A percentile compares a stretch with the other conserved stretches of the same genome.
phyloP scores from a whole-genome alignment of 305 asterid species.

The Solanum hybrid region DNA sequence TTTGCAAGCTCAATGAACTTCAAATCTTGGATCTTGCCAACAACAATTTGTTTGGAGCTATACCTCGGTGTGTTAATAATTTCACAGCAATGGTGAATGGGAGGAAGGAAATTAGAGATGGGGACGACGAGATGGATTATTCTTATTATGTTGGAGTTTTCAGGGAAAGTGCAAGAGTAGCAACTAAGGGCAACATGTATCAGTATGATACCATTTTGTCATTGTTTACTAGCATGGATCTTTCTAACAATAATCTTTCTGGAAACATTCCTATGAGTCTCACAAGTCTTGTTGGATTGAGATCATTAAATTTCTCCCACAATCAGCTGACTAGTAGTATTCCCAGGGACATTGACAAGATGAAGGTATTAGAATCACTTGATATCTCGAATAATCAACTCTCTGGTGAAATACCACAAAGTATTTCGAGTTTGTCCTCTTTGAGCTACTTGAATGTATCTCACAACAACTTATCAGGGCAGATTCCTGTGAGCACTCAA shows the following conservation, averaged over 20 bases:
- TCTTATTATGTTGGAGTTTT: neutral
- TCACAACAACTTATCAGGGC: conserved; percentile 5
- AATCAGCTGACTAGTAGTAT: conserved; percentile 15
- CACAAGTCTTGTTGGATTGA: conserved; percentile 16
- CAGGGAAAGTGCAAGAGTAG: conserved; percentile 12
- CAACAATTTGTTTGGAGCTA: conserved; percentile 15
- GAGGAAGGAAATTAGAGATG: neutral
- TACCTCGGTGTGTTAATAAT: conserved; percentile 21
- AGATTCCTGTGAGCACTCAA: conserved; percentile 7
- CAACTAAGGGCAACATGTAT: conserved; percentile 2
- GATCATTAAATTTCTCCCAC: conserved; percentile 17
- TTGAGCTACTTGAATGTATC: neutral
- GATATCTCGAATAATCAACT: conserved; percentile 22
- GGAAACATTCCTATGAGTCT: conserved; percentile 23
- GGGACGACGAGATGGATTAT: neutral
- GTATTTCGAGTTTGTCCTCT: neutral
- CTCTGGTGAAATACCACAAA: conserved; percentile 17
- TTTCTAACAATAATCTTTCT: conserved; percentile 11
- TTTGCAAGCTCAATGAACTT: conserved; percentile 14
- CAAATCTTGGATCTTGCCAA: conserved; percentile 30
- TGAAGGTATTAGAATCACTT: conserved; percentile 28
- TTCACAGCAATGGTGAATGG: conserved; percentile 21
- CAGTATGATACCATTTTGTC: conserved; percentile 16
- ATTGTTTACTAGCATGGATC: conserved; percentile 18
- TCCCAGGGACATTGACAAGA: conserved; percentile 15